Evolutionary conservation across 2,329 filamentous ascomycete genomes (phyloP), one percentile per base, ranked within the genome.

Genomic region (Hymenotorrendiella dingleyae): DNA sequence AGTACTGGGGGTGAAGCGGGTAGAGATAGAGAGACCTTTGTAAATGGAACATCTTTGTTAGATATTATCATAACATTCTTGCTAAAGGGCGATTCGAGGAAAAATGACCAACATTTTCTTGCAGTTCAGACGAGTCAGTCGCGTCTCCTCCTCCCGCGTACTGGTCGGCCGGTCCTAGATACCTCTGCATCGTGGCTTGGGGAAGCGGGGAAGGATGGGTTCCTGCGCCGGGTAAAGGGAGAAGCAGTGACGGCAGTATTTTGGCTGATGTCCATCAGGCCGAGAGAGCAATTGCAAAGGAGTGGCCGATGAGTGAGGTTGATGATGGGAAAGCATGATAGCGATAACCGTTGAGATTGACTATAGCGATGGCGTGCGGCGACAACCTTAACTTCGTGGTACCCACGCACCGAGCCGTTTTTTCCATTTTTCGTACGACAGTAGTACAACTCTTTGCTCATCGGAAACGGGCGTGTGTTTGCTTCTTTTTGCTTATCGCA

Each of bases 91-190:
- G 29, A 38, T n/a, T 38, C 26, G 43, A 42, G 37, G 40, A 40
- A 39, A 48, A 40, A 43, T 27, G 6, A 46, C 47, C 47, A 47
- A 52, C 47, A 39, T 49, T 34, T 40, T 28, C 29, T 10, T 37
- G 36, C 40, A 48, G 32, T 24, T 20, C 40, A 20, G 24, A 34
- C 23, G 29, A 41, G 17, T 30, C 38, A 19, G 44, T 20, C 14
- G 19, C 29, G 14, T 44, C 38, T 39, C 46, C 12, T 14, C 27
- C 26, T 29, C 42, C 36, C 38, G 38, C 23, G 41, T 10, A 48
- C 19, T 20, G 28, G 27, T n/a, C n/a, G 1, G 16, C 27, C 16
- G 27, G 27, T 29, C 12, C 27, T 29, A 40, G 26, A 33, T 33
- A 40, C 14, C 24, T 33, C 26, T 40, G 28, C 38, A 40, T 40